These are phyloP conservation scores for Hericium coralloides DNA, from an alignment of 768 basidiomycete genomes.

Conservation along the genomic window DNA sequence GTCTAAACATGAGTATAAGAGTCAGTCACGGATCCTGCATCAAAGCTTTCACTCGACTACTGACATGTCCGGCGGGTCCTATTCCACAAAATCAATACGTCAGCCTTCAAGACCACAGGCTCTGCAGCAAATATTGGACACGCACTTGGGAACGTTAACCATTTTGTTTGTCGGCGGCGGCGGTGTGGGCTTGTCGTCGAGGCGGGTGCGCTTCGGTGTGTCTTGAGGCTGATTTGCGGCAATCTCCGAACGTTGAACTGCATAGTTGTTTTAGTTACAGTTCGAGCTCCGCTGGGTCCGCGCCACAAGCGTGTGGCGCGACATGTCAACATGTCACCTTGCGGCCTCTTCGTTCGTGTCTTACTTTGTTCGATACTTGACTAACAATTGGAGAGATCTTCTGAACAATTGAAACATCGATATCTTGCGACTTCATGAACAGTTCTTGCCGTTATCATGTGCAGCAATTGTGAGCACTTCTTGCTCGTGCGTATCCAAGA, in stretches of 20 bases:
- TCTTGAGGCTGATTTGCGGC: background rate
- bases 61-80: conserved; percentile 96
- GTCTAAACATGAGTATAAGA: conserved; percentile 33
- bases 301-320: no score
- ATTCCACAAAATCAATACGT: background rate
- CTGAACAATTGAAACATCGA: no score
- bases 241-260: background rate
- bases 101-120: background rate
- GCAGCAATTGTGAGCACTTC: no score
- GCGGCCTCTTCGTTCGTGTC: no score
- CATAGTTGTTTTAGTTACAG: background rate
- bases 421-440: no score
- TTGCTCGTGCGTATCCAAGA: no score
- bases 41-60: conserved; percentile 23
- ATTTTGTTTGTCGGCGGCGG: conserved; percentile 37
- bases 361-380: no score
- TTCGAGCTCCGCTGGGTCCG: background rate
- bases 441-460: no score
- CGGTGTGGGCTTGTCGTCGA: conserved; percentile 1
- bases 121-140: conserved; percentile 11
- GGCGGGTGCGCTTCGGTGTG: background rate
- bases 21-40: background rate
- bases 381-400: no score
- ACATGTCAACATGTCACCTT: no score
- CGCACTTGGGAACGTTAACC: conserved; percentile 95